Base-by-base conservation (phyloP, 2,329 filamentous ascomycete species). In the Teratosphaeria pseudoeucalypti region DNA sequence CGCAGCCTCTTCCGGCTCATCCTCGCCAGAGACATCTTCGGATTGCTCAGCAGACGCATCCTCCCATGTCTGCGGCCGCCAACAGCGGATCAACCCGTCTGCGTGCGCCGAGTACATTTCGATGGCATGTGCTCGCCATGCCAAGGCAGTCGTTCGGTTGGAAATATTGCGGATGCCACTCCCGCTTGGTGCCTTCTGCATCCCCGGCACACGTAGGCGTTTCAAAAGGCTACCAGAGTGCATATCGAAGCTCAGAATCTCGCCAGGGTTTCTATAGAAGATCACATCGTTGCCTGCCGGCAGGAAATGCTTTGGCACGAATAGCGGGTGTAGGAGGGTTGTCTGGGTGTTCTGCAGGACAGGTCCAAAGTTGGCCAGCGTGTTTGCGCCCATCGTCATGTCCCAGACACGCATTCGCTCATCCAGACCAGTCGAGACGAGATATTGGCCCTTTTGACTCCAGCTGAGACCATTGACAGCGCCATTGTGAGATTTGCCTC, bases 391-490 rank as follows among this genome's bases (percentile, higher is more conserved):
- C 0, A 84, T 89, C 0, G 80, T 80, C 1, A 88, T 84, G 70
- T 96, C 83, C 92, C 92, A 97, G 1, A 96, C 89, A 4, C 92
- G 83, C 63, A 97, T 86, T 9, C 87, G 84, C 55, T 89, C 81
- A 71, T 97, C 94, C 60, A 95, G 88, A 0, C 91, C 92, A 1
- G 89, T 82, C 0, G 88, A 90, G 12, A 96, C 79, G 19, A 97
- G 79, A 70, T 88, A 86, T 14, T 78, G 79, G 0, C 90, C 90
- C 69, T 90, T 86, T 61, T 90, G 85, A 0, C 88, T 92, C 90
- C 91, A 97, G 0, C 85, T 80, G 7, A 96, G 77, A 1, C 89
- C 89, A 62, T 96, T 96, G 1, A 95, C 90, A 1, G 90, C 83
- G 2, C 89, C 91, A 11, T 82, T 81, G 68, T 97, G 92, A 0